A percentile compares a stretch with the other conserved stretches of the same genome.
phyloP scores from a whole-genome alignment of 192 early-diverging fungal species.

The Paraglomus brasilianum region DNA sequence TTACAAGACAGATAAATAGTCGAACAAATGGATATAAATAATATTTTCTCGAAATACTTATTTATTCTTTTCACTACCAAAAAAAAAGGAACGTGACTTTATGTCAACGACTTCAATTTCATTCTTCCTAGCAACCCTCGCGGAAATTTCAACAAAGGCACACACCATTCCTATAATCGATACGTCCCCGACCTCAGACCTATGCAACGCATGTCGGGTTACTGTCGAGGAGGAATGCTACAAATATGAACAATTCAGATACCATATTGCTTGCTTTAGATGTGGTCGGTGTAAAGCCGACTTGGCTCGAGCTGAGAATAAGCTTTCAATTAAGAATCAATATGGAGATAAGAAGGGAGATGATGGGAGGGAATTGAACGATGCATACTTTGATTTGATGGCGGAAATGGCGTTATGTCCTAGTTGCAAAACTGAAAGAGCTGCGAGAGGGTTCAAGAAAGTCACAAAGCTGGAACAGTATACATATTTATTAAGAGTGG shows the following conservation, averaged over 20 bases:
- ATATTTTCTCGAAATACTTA: not conserved
- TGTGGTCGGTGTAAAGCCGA: conserved; percentile 61
- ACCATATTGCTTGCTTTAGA: conserved; percentile 83
- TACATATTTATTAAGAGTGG: conserved; percentile 81
- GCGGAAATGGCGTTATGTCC: conserved; percentile 51
- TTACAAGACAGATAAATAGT: no score
- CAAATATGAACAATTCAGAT: conserved; percentile 63
- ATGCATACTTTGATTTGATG: conserved; percentile 51
- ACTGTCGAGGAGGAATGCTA: conserved; percentile 90
- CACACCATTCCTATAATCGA: conserved; percentile 49
- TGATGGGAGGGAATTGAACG: conserved; percentile 34
- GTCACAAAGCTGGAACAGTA: conserved; percentile 91
- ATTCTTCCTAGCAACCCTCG: conserved; percentile 77
- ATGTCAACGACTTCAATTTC: conserved; percentile 51
- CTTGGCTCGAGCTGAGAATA: conserved; percentile 36
- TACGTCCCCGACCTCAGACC: conserved; percentile 70
- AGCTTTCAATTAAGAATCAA: not conserved
- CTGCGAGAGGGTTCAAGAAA: conserved; percentile 55
- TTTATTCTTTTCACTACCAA: not conserved
- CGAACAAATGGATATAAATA: no score
- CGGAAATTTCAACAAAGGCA: conserved; percentile 61
- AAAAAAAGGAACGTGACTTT: conserved; percentile 60
- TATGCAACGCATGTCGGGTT: conserved; percentile 74
- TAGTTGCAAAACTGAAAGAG: conserved; percentile 48
- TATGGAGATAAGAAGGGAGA: conserved; percentile 31